A percentile compares a stretch with the other conserved stretches of the same genome.
Evolutionary conservation across 1,284 basidiomycete species (phyloP).

Genomic region (Fomitopsis palustris): DNA sequence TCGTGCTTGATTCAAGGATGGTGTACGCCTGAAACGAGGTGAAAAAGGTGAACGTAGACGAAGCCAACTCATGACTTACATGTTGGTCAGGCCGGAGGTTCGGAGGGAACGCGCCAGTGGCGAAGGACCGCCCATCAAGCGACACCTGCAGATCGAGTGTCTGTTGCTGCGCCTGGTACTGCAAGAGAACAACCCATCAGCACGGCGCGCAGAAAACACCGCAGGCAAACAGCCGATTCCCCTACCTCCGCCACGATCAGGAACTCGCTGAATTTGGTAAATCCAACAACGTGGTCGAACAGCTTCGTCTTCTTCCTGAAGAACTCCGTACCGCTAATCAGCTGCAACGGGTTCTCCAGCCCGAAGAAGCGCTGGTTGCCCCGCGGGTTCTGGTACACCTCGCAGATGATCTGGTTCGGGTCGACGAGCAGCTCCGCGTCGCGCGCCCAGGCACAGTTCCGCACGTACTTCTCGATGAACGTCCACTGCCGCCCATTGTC

Average conservation of each 20-base stretch:
- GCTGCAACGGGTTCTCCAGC: slow-evolving; percentile 68
- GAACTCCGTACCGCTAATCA: slow-evolving; percentile 79
- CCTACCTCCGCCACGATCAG: slow-evolving; percentile 90
- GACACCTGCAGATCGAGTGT: slow-evolving; percentile 87
- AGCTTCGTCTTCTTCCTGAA: slow-evolving; percentile 71
- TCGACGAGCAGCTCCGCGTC: slow-evolving; percentile 80
- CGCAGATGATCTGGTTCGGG: slow-evolving; percentile 87
- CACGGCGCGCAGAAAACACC: background rate
- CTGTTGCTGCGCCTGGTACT: slow-evolving; percentile 59
- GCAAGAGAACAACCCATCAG: slow-evolving; percentile 10
- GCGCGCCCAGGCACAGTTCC: slow-evolving; percentile 89
- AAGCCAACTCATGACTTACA: slow-evolving; percentile 41
- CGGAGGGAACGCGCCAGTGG: slow-evolving; percentile 87
- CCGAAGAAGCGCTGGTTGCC: slow-evolving; percentile 70
- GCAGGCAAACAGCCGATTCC: background rate
- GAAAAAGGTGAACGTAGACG: background rate
- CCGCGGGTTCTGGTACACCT: slow-evolving; percentile 80
- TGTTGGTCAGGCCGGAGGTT: slow-evolving; percentile 86
- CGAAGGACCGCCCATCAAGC: slow-evolving; percentile 83
- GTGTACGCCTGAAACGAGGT: slow-evolving; percentile 71
- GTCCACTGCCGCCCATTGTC: slow-evolving; percentile 82
- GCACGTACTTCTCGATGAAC: slow-evolving; percentile 82
- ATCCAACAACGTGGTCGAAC: slow-evolving; percentile 89
- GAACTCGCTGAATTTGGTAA: slow-evolving; percentile 95
- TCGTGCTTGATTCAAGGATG: slow-evolving; percentile 91